Evolutionary conservation across 805 yeast species (phyloP).

Genomic region (Candida pini): DNA sequence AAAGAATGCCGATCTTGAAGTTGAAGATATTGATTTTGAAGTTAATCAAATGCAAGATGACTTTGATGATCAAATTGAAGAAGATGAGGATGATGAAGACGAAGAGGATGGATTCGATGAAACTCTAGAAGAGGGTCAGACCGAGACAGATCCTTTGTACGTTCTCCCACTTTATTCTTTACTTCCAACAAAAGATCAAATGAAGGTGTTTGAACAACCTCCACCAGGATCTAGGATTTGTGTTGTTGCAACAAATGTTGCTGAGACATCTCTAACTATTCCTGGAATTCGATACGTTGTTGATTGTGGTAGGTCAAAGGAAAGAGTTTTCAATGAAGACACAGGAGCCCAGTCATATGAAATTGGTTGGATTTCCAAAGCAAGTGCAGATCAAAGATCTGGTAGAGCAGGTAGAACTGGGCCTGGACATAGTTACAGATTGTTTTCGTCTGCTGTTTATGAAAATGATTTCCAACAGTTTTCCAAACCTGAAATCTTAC

Average conservation of each 20-base stretch:
- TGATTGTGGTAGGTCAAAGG: conserved; percentile 92
- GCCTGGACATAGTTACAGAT: conserved; percentile 93
- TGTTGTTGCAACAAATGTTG: conserved; percentile 94
- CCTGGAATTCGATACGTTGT: conserved; percentile 94
- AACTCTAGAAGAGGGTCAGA: conserved; percentile 61
- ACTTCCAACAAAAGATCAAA: conserved; percentile 90
- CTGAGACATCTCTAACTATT: conserved; percentile 94
- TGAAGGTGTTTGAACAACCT: conserved; percentile 83
- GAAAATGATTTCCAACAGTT: conserved; percentile 83
- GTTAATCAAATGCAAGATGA: conserved; percentile 34
- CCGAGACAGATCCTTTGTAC: conserved; percentile 71
- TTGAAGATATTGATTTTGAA: conserved; percentile 77
- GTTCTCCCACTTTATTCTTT: conserved; percentile 91
- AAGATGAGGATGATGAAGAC: conserved; percentile 48
- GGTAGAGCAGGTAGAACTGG: conserved; percentile 99
- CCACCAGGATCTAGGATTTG: conserved; percentile 84
- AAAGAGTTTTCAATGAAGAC: conserved; percentile 71
- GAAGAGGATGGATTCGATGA: conserved; percentile 72
- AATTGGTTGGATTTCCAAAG: conserved; percentile 88
- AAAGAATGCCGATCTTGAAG: conserved; percentile 67
- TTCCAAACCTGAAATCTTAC: conserved; percentile 79
- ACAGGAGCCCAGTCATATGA: conserved; percentile 92
- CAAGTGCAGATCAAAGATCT: conserved; percentile 90
- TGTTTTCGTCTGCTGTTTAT: conserved; percentile 89
- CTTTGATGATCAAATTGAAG: conserved; percentile 36